Percentiles rank a stretch among this genome's conserved stretches.
Conservation (phyloP, 108 stramenopile species). For the Parietichytrium sp. region DNA sequence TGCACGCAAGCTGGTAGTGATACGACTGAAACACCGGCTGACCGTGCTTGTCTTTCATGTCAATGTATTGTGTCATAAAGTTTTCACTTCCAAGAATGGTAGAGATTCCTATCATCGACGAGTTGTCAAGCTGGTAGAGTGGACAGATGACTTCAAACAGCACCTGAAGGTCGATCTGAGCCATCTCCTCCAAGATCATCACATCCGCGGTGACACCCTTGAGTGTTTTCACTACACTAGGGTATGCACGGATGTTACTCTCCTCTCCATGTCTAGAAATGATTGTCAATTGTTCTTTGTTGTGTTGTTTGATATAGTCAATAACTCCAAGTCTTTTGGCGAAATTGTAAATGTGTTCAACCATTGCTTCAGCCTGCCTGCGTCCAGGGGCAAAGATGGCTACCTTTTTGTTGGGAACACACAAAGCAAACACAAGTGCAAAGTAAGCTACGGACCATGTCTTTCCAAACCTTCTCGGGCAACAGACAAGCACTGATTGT, state of each 20-base stretch:
- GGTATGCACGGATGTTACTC: constrained; percentile 2
- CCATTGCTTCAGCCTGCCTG: neutral
- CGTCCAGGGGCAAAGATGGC: neutral
- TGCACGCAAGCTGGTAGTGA: neutral
- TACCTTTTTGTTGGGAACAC: neutral
- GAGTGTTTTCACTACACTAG: neutral
- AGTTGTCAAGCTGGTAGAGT: neutral
- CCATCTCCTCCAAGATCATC: constrained; percentile 12
- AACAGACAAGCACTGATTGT: neutral
- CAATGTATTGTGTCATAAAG: neutral
- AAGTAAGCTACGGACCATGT: neutral
- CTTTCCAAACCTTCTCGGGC: neutral
- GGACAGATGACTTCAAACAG: neutral
- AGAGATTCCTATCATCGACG: neutral
- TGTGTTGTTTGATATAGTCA: neutral
- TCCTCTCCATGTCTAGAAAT: neutral
- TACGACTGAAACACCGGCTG: neutral
- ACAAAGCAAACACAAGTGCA: neutral
- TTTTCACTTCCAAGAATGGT: neutral
- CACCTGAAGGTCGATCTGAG: neutral
- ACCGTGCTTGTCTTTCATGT: neutral
- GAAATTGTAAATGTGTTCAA: neutral
- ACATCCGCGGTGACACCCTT: neutral
- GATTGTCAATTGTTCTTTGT: neutral
- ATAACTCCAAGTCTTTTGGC: neutral